These are phyloP conservation scores for Clonostachys rosea DNA, from an alignment of 2,329 filamentous ascomycete species.

Conservation along the genomic window DNA sequence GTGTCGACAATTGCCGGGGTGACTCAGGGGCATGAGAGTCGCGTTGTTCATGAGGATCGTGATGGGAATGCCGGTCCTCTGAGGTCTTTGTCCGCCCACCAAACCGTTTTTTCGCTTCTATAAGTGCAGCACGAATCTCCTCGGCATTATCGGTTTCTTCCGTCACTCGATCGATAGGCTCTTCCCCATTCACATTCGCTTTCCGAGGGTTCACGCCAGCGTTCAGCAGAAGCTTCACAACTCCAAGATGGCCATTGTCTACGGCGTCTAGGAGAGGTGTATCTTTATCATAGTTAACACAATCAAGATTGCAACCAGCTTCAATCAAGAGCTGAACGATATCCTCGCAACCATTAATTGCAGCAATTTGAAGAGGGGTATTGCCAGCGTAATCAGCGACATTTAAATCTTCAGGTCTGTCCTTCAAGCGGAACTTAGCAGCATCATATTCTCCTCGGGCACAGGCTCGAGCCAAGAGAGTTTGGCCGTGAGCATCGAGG, in stretches of 20 bases:
- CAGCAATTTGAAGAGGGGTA: conserved; percentile 88
- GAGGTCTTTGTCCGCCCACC: conserved; percentile 50
- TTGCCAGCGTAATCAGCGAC: conserved; percentile 94
- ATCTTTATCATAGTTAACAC: conserved; percentile 75
- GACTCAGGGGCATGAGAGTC: conserved; percentile 54
- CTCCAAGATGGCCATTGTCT: conserved; percentile 87
- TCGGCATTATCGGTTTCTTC: conserved; percentile 72
- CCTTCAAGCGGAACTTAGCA: conserved; percentile 69
- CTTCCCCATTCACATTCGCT: conserved; percentile 87
- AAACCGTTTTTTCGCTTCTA: conserved; percentile 52
- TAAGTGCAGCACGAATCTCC: conserved; percentile 68
- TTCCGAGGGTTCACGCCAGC: conserved; percentile 89
- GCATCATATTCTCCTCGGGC: conserved; percentile 77
- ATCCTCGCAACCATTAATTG: conserved; percentile 78
- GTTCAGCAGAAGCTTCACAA: conserved; percentile 78
- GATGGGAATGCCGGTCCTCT: conserved; percentile 48
- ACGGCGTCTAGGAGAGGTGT: conserved; percentile 94
- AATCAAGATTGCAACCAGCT: conserved; percentile 80
- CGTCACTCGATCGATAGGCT: conserved; percentile 80
- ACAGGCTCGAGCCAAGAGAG: conserved; percentile 83
- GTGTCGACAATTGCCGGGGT: conserved; percentile 51
- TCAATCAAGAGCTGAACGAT: conserved; percentile 86
- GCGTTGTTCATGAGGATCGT: conserved; percentile 39
- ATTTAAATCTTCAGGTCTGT: conserved; percentile 84
- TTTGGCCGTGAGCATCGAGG: conserved; percentile 89